These are phyloP conservation scores for Peterozyma toletana DNA, from an alignment of 805 yeast species.

Conservation along the genomic window DNA sequence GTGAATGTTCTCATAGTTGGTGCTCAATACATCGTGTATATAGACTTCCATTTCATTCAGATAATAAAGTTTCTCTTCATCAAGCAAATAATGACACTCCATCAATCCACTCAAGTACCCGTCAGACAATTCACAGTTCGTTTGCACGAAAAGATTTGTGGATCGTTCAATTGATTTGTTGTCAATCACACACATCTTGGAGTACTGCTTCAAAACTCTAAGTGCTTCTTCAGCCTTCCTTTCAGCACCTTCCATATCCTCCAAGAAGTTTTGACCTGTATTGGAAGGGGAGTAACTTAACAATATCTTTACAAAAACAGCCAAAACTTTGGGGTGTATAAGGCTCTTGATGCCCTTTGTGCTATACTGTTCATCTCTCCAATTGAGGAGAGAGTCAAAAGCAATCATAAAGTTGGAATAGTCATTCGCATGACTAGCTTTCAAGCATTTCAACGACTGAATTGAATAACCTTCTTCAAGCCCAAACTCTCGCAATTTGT, in stretches of 20 bases:
- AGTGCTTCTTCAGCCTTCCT: slow-evolving; percentile 2
- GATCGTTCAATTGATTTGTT: too few relatives aligned
- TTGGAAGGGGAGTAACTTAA: not conserved
- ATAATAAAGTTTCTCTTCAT: slow-evolving; percentile 1
- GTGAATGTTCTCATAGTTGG: slow-evolving; percentile 7
- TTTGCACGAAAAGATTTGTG: not conserved
- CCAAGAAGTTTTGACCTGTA: not conserved
- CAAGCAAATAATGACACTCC: not conserved
- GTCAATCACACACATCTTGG: not conserved
- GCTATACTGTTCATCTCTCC: not conserved
- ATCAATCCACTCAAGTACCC: slow-evolving; percentile 2
- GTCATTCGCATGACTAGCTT: not conserved
- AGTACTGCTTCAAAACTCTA: slow-evolving; percentile 1
- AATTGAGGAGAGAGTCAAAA: slow-evolving; percentile 6
- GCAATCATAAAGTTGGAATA: not conserved
- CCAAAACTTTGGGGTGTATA: slow-evolving; percentile 3
- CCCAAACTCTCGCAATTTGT: not conserved
- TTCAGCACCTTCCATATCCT: not conserved
- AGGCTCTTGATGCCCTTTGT: not conserved
- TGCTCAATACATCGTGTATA: not conserved
- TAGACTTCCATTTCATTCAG: not conserved
- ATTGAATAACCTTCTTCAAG: not conserved
- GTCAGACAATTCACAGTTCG: slow-evolving; percentile 1
- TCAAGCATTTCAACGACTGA: slow-evolving; percentile 2
- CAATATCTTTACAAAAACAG: slow-evolving; percentile 1